phyloP scores from a whole-genome alignment of 495 filamentous ascomycete genomes.

The Amorphotheca resinae region DNA sequence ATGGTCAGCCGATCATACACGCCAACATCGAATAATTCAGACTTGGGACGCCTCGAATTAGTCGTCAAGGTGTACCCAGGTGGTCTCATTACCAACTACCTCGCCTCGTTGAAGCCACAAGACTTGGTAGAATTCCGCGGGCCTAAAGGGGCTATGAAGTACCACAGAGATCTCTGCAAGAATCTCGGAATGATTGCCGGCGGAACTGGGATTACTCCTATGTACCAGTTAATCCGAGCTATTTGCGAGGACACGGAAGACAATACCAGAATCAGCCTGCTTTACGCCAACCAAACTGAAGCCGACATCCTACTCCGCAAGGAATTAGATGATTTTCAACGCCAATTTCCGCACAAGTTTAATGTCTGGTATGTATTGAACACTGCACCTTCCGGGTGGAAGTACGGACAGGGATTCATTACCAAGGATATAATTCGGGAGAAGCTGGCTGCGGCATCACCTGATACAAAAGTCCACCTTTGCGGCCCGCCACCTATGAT shows the following conservation, averaged over 20 bases:
- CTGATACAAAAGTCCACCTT: conserved; percentile 60
- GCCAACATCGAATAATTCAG: conserved; percentile 38
- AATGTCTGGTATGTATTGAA: conserved; percentile 35
- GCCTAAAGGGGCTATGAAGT: conserved; percentile 36
- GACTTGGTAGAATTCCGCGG: conserved; percentile 35
- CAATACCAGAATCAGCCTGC: conserved; percentile 32
- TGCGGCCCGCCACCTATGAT: conserved; percentile 81
- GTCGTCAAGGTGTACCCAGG: conserved; percentile 37
- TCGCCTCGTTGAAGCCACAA: conserved; percentile 30
- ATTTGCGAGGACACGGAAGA: conserved; percentile 39
- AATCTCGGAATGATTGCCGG: conserved; percentile 38
- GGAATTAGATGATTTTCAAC: conserved; percentile 35
- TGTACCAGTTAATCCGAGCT: conserved; percentile 38
- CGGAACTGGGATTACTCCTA: conserved; percentile 46
- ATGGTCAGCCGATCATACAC: conserved; percentile 37
- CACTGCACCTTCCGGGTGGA: conserved; percentile 24
- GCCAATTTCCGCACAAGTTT: conserved; percentile 29
- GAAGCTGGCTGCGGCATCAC: conserved; percentile 15
- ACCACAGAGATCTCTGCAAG: conserved; percentile 25
- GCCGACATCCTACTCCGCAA: conserved; percentile 52
- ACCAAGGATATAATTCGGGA: conserved; percentile 23
- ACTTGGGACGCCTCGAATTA: conserved; percentile 33
- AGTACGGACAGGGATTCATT: conserved; percentile 23
- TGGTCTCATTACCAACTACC: conserved; percentile 37
- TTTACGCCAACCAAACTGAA: conserved; percentile 54